Evolutionary conservation across 1,139 yeast genomes (phyloP).

Genomic region (Geotrichum klebahnii): DNA sequence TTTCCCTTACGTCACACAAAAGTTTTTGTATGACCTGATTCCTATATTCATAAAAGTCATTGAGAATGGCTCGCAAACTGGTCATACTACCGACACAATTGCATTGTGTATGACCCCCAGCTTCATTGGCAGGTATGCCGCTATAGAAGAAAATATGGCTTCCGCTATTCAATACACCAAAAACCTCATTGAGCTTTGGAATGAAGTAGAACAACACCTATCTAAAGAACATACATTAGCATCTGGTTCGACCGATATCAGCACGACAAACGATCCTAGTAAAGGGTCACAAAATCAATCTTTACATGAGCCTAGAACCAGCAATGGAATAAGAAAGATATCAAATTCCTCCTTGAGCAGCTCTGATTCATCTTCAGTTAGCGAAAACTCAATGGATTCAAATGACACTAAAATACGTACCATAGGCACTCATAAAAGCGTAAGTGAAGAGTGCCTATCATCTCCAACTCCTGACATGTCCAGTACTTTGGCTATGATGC

Average conservation of each 20-base stretch:
- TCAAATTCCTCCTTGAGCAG: neutral
- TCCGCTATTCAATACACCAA: constrained; percentile 30
- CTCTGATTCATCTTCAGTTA: neutral
- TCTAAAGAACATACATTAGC: neutral
- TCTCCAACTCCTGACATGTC: neutral
- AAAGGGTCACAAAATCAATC: neutral
- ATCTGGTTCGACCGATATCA: neutral
- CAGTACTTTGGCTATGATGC: neutral
- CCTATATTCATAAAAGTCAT: constrained; percentile 15
- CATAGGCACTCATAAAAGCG: neutral
- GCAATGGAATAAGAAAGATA: neutral
- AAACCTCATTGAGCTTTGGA: constrained; percentile 34
- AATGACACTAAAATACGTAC: neutral
- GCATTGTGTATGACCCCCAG: constrained; percentile 33
- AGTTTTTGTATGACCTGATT: constrained; percentile 16
- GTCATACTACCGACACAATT: constrained; percentile 8
- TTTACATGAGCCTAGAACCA: neutral
- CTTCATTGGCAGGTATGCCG: constrained; percentile 31
- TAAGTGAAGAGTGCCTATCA: constrained; percentile 14
- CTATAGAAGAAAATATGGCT: constrained; percentile 29
- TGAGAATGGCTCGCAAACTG: constrained; percentile 11
- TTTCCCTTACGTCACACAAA: constrained; percentile 17
- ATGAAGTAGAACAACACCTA: constrained; percentile 17
- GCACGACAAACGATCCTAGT: neutral
- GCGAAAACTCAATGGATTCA: neutral